Conservation (phyloP, 2,329 filamentous ascomycete genomes). For the Juglanconis sp. region DNA sequence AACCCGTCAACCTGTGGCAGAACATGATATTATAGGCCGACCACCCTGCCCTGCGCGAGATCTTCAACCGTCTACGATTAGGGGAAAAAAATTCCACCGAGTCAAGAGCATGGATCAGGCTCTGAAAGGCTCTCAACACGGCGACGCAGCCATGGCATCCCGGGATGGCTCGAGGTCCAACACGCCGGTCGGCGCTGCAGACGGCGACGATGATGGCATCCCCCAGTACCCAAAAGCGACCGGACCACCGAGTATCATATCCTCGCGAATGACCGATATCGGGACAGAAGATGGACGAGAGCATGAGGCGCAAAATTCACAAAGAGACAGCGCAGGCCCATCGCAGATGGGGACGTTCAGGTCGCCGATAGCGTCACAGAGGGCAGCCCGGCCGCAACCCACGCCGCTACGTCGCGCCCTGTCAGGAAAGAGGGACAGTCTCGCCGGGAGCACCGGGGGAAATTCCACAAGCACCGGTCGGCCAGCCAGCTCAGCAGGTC, state of each 20-base stretch:
- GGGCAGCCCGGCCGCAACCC: constrained; percentile 47
- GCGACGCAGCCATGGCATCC: constrained; percentile 33
- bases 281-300: constrained; percentile 54
- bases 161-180: constrained; percentile 34
- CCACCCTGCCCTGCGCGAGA: background rate
- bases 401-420: constrained; percentile 53
- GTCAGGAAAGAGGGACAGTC: constrained; percentile 43
- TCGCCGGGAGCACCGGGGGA: constrained; percentile 35
- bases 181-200: constrained; percentile 26
- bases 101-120: background rate
- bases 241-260: constrained; percentile 63
- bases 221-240: constrained; percentile 40
- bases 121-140: background rate
- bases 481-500: constrained; percentile 66
- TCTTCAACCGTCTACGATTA: background rate
- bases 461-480: constrained; percentile 43
- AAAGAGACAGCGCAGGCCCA: constrained; percentile 23
- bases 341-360: constrained; percentile 55
- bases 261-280: constrained; percentile 68
- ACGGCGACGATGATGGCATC: constrained; percentile 35
- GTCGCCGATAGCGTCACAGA: constrained; percentile 48
- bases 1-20: background rate
- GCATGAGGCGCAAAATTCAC: constrained; percentile 28
- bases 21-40: constrained; percentile 8
- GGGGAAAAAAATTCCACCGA: background rate